Evolutionary conservation across 192 early-diverging fungal species (phyloP), one percentile per base, ranked within the genome.

Genomic region (Powellomyces hirtus): DNA sequence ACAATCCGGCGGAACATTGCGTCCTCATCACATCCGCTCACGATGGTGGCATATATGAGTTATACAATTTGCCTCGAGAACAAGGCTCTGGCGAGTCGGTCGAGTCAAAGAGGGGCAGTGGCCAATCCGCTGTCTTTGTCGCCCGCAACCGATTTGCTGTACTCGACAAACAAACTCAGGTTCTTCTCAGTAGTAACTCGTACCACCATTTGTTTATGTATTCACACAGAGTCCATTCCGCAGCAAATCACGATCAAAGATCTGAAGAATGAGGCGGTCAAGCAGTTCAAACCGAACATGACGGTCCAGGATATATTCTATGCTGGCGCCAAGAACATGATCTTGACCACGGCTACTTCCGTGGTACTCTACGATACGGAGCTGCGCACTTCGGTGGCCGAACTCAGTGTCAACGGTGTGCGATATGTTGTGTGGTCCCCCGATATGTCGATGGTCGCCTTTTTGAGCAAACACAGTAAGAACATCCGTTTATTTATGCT

Each of bases 61-160:
- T 99, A 4, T 93, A 93, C 76, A 84, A 76, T 34, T 78, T 98
- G 57, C 93, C 95, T 27, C 85, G 85, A 68, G 88, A 93, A 42
- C 75, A 85, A 58, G 72, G 44, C 16, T 58, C 72, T 31, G 86
- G 80, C 3, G 90, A 90, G 27, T 72, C 81, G 0, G 81, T 86
- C 1, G 89, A 91, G 65, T 59, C 78, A 4, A 93, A 91, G 68
- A 88, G 90, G 59, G 97, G 94, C 8, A 59, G 78, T 1, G 95
- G 94, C 0, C 78, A 86, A 22, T 83, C 92, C 14, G 94, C 94
- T 10, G 84, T 97, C 52, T 99, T 93, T 81, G 92, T 95, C 57
- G 94, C 93, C 26, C 91, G 97, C 67, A 99, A 99, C 71, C 88
- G 97, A 24, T 97, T 96, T 84, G 97, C 96, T 16, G 96, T 98